Evolutionary conservation across 2,329 filamentous ascomycete species (phyloP).

Genomic region (Hypocrella siamensis): DNA sequence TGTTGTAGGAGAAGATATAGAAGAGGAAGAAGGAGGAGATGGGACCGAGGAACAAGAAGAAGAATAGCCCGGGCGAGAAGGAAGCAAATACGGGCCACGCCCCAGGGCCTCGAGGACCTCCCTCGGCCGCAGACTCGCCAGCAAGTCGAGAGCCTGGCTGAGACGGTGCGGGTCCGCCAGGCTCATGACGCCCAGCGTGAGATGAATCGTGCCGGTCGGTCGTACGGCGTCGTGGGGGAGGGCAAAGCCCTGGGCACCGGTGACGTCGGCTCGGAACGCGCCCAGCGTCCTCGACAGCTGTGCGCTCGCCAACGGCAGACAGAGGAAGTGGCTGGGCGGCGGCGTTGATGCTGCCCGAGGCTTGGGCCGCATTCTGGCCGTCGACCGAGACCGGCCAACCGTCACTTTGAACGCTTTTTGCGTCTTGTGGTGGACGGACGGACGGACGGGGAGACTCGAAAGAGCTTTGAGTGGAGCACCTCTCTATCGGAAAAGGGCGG

Average conservation of each 20-base stretch:
- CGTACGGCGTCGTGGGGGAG: constrained; percentile 55
- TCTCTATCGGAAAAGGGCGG: too few relatives aligned
- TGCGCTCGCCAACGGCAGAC: constrained; percentile 52
- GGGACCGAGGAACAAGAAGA: too few relatives aligned
- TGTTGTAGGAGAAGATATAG: too few relatives aligned
- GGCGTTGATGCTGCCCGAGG: too few relatives aligned
- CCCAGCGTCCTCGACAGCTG: constrained; percentile 50
- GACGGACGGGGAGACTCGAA: too few relatives aligned
- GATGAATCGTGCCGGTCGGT: constrained; percentile 65
- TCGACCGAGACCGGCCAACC: neutral
- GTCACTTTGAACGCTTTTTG: too few relatives aligned
- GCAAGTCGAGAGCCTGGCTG: constrained; percentile 23
- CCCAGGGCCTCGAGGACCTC: constrained; percentile 20
- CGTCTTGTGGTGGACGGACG: too few relatives aligned
- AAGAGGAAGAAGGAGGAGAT: too few relatives aligned
- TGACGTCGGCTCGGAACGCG: constrained; percentile 45
- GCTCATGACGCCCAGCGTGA: constrained; percentile 79
- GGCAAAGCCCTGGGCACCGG: constrained; percentile 23
- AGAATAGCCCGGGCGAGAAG: too few relatives aligned
- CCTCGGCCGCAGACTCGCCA: constrained; percentile 21
- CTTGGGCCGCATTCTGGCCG: constrained; percentile 16
- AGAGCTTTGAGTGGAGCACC: too few relatives aligned
- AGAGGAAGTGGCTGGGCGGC: constrained; percentile 67
- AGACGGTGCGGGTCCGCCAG: constrained; percentile 38
- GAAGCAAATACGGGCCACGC: too few relatives aligned